Evolutionary conservation across 768 basidiomycete genomes (phyloP).

Genomic region (Phallus indusiatus): DNA sequence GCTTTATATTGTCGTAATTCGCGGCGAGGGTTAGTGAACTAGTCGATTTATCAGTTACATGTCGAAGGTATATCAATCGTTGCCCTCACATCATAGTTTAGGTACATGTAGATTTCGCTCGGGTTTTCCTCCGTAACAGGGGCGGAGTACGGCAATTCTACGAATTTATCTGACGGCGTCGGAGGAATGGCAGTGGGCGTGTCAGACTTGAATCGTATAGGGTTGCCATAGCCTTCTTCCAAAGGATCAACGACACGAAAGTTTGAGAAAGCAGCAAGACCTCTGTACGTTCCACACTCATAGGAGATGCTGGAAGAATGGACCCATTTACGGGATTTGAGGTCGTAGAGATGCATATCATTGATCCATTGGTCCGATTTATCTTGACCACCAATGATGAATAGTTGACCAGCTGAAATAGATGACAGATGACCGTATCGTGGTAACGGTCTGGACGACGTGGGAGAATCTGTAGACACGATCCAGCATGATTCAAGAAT

Average conservation of each 20-base stretch:
- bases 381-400: conserved; percentile 36
- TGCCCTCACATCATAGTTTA: conserved; percentile 29
- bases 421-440: conserved; percentile 34
- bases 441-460: conserved; percentile 22
- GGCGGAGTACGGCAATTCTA: conserved; percentile 21
- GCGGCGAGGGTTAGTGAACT: conserved; percentile 28
- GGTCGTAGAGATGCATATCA: conserved; percentile 31
- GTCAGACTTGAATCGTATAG: neutral
- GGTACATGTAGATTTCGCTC: conserved; percentile 29
- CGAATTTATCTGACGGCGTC: neutral
- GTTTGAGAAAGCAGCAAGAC: conserved; percentile 24
- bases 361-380: conserved; percentile 30
- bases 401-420: conserved; percentile 25
- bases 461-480: conserved; percentile 11
- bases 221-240: conserved; percentile 9
- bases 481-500: conserved; percentile 22
- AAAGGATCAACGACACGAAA: conserved; percentile 18
- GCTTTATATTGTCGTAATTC: conserved; percentile 24
- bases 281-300: conserved; percentile 33
- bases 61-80: neutral
- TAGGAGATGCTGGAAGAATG: conserved; percentile 22
- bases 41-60: neutral
- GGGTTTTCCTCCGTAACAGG: conserved; percentile 12
- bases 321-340: conserved; percentile 25
- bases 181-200: neutral